phyloP scores from a whole-genome alignment of 2,329 filamentous ascomycete genomes.

The Trichoderma oligosporum region DNA sequence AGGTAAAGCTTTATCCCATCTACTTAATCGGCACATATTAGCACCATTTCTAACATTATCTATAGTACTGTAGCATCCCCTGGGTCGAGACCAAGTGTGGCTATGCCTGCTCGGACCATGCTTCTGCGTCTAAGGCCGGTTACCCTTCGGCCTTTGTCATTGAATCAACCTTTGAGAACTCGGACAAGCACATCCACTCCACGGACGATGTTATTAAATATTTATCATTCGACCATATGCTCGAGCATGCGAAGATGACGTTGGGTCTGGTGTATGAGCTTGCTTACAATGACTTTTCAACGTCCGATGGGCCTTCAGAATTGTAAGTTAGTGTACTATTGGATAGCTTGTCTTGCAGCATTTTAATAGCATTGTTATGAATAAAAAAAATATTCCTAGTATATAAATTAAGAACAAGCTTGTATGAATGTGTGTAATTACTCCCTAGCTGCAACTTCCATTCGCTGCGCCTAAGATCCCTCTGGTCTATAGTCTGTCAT shows the following conservation, averaged over 20 bases:
- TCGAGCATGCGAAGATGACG: constrained; percentile 83
- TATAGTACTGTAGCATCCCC: constrained; percentile 81
- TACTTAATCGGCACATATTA: not conserved
- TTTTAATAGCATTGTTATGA: not conserved
- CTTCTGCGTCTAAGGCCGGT: constrained; percentile 67
- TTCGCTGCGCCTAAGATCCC: too few species aligned
- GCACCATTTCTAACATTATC: not conserved
- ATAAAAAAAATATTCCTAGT: too few species aligned
- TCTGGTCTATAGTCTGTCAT: too few species aligned
- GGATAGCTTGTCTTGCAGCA: not conserved
- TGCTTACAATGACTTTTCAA: constrained; percentile 67
- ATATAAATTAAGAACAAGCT: too few species aligned
- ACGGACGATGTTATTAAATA: constrained; percentile 68
- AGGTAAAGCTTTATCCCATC: constrained; percentile 25
- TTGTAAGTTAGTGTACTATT: not conserved
- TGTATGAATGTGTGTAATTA: too few species aligned
- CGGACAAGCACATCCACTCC: constrained; percentile 66
- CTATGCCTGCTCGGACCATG: constrained; percentile 77
- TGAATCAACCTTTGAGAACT: constrained; percentile 65
- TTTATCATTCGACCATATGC: constrained; percentile 83
- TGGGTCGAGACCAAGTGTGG: constrained; percentile 86
- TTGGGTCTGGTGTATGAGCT: constrained; percentile 81
- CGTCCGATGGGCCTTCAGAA: not conserved
- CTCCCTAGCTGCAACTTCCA: too few species aligned
- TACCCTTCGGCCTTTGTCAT: constrained; percentile 75